phyloP scores from a whole-genome alignment of 306 rosid species.

The Cucurbita argyrosperma region DNA sequence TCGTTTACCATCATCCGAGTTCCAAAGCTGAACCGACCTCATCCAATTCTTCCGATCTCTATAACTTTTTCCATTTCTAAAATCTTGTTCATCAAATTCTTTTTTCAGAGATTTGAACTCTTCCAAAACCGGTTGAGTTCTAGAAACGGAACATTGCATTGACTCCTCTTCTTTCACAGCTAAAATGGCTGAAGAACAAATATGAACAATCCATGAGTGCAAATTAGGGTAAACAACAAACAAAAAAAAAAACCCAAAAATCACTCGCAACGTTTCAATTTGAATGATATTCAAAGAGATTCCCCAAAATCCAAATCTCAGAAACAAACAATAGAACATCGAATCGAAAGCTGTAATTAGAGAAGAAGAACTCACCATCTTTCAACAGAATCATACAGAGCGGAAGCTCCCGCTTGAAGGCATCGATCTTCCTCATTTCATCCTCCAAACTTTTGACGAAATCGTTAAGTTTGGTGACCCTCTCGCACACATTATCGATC shows the following conservation, averaged over 20 bases:
- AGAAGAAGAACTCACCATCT: constrained; percentile 45
- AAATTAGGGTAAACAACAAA: neutral
- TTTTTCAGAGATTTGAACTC: constrained; percentile 77
- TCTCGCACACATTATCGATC: constrained; percentile 28
- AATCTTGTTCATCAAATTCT: constrained; percentile 26
- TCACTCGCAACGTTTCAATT: neutral
- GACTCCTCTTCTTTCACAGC: constrained; percentile 46
- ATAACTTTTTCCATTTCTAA: constrained; percentile 31
- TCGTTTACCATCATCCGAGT: constrained; percentile 16
- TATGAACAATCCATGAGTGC: neutral
- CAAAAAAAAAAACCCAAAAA: neutral
- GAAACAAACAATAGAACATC: neutral
- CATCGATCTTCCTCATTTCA: constrained; percentile 81
- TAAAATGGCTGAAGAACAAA: constrained; percentile 42
- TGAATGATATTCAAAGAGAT: neutral
- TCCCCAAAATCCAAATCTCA: neutral
- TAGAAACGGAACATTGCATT: constrained; percentile 24
- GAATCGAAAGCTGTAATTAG: neutral
- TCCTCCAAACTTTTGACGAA: constrained; percentile 49
- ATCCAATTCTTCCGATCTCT: constrained; percentile 87
- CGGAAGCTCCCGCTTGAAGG: constrained; percentile 96
- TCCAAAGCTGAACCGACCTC: constrained; percentile 99
- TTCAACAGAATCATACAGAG: constrained; percentile 70
- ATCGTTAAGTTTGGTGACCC: constrained; percentile 38
- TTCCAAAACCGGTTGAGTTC: constrained; percentile 56